Percentiles rank a stretch among this genome's conserved stretches.
Evolutionary conservation across 176 grass and related monocot genomes (phyloP).

Genomic region (Triticum urartu): DNA sequence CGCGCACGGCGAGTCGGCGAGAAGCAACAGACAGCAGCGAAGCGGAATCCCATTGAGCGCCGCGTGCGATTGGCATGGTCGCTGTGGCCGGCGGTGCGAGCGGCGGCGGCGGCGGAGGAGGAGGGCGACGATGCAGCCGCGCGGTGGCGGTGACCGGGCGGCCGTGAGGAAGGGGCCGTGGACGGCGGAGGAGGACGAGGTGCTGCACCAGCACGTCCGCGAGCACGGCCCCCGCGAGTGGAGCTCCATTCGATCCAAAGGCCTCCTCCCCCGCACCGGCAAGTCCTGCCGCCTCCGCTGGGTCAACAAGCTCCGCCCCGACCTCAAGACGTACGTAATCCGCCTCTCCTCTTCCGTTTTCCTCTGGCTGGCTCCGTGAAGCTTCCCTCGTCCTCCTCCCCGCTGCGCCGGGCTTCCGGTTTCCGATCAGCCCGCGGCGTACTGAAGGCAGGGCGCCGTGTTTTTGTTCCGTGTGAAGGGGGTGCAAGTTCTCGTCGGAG

Average conservation of each 20-base stretch:
- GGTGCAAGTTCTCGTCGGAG: constrained; percentile 39
- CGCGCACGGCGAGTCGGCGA: neutral
- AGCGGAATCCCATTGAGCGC: neutral
- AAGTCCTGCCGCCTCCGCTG: constrained; percentile 61
- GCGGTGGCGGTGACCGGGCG: neutral
- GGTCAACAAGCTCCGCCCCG: constrained; percentile 61
- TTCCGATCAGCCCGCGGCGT: neutral
- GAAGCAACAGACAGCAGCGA: neutral
- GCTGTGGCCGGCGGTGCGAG: neutral
- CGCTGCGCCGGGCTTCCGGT: neutral
- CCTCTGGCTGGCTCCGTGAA: neutral
- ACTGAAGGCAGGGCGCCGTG: neutral
- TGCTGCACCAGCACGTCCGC: constrained; percentile 50
- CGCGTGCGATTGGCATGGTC: neutral
- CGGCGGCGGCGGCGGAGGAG: neutral
- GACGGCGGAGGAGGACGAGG: constrained; percentile 55
- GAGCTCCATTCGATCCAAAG: constrained; percentile 57
- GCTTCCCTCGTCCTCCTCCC: neutral
- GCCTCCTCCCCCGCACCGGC: constrained; percentile 43
- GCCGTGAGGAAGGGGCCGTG: constrained; percentile 60
- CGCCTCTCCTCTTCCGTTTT: neutral
- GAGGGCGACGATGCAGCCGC: neutral
- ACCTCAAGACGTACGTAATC: constrained; percentile 43
- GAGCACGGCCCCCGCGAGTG: constrained; percentile 37
- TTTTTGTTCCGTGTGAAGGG: constrained; percentile 7